These are phyloP conservation scores for Kalanchoe fedtschenkoi DNA, from an alignment of 164 flowering plant genomes.

Conservation along the genomic window DNA sequence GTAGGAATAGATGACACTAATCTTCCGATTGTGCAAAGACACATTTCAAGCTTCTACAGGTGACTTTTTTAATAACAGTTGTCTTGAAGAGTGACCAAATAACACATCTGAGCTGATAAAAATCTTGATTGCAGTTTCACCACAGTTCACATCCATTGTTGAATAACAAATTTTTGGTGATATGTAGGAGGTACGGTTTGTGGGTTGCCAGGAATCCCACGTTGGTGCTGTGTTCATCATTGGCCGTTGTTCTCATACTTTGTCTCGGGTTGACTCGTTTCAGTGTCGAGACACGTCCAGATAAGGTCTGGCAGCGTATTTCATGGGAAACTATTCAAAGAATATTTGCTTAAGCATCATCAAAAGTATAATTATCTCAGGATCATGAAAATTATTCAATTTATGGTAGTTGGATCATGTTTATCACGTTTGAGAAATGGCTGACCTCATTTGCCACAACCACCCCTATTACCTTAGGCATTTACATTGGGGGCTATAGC, in stretches of 20 bases:
- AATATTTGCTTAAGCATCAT: background rate
- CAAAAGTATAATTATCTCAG: background rate
- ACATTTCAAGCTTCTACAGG: constrained; percentile 83
- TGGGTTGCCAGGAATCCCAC: constrained; percentile 91
- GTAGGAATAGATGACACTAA: constrained; percentile 33
- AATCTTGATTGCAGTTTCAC: background rate
- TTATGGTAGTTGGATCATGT: background rate
- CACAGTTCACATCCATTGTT: background rate
- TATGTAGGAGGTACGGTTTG: constrained; percentile 78
- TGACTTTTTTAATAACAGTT: background rate
- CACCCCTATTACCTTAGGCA: background rate
- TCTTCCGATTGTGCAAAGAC: constrained; percentile 76
- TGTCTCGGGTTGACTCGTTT: constrained; percentile 82
- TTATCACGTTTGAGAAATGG: background rate
- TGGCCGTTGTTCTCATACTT: constrained; percentile 63
- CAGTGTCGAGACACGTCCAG: constrained; percentile 93
- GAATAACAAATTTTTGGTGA: constrained; percentile 5
- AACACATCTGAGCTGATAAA: background rate
- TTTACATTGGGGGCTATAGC: background rate
- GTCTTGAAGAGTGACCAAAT: background rate
- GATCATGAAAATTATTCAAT: background rate
- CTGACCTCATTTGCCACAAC: background rate
- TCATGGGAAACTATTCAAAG: background rate
- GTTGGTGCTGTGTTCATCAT: constrained; percentile 58
- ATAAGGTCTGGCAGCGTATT: constrained; percentile 46